Conservation (phyloP, 2,329 filamentous ascomycete genomes). For the Emmonsiellopsis sp. region DNA sequence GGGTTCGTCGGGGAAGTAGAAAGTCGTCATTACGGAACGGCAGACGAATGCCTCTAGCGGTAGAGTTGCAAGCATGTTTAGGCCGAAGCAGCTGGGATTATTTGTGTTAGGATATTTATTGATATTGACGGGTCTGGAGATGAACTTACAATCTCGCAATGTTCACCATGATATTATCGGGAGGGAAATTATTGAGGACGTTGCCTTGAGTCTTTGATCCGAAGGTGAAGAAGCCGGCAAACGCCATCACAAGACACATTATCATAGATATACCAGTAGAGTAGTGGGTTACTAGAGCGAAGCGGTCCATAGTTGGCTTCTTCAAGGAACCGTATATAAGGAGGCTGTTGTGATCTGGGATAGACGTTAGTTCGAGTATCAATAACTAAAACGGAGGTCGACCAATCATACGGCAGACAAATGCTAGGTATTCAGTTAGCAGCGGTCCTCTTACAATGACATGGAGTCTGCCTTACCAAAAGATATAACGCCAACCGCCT, state of each 20-base stretch:
- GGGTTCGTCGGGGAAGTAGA: constrained; percentile 61
- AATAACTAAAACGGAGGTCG: background rate
- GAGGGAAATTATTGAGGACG: constrained; percentile 93
- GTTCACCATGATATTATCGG: constrained; percentile 87
- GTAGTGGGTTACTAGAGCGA: constrained; percentile 85
- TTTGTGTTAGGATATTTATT: constrained; percentile 12
- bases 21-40: constrained; percentile 89
- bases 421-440: constrained; percentile 40
- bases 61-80: constrained; percentile 97
- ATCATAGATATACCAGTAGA: constrained; percentile 82
- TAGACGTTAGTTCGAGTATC: constrained; percentile 8
- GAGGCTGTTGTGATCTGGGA: constrained; percentile 78
- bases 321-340: constrained; percentile 93
- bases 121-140: background rate
- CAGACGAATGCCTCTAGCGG: constrained; percentile 97
- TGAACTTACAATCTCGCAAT: constrained; percentile 63
- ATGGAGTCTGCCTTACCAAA: constrained; percentile 55
- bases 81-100: constrained; percentile 62
- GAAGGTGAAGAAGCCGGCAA: constrained; percentile 86
- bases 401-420: constrained; percentile 51
- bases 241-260: constrained; percentile 82
- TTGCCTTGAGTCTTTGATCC: constrained; percentile 88
- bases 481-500: constrained; percentile 94
- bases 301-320: constrained; percentile 91
- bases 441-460: constrained; percentile 2